These are phyloP conservation scores for Sugiyamaella neomexicana DNA, from an alignment of 1,139 yeast species.

Conservation along the genomic window DNA sequence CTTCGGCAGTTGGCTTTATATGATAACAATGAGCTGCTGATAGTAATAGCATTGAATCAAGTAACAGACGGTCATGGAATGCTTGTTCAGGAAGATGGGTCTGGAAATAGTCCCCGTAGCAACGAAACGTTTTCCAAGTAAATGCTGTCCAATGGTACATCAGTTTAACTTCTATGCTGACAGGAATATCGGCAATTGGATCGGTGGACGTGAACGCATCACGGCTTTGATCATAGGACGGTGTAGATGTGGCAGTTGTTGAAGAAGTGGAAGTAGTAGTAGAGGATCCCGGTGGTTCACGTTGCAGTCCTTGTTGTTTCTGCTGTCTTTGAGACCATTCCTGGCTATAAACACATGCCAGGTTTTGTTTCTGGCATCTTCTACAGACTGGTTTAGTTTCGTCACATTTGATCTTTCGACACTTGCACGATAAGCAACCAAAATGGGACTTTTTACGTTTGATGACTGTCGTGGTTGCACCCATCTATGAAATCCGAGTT, in stretches of 20 bases:
- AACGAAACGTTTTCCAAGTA: conserved; percentile 16
- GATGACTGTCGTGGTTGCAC: not conserved
- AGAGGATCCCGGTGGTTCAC: no score
- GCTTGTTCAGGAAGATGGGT: conserved; percentile 15
- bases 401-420: conserved; percentile 24
- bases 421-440: conserved; percentile 23
- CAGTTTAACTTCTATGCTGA: conserved; percentile 14
- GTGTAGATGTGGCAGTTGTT: not conserved
- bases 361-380: conserved; percentile 17
- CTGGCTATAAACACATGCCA: conserved; percentile 19
- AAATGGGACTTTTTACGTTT: conserved; percentile 22
- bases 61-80: conserved; percentile 16
- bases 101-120: conserved; percentile 10
- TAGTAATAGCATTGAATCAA: conserved; percentile 19
- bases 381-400: conserved; percentile 22
- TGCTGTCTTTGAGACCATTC: conserved; percentile 13
- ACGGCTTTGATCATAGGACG: not conserved
- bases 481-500: conserved; percentile 12
- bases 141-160: conserved; percentile 20
- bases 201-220: conserved; percentile 18
- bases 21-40: conserved; percentile 22
- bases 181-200: conserved; percentile 7
- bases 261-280: no score
- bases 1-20: conserved; percentile 4
- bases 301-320: not conserved